Percentiles rank a stretch among this genome's conserved stretches.
phyloP scores from a whole-genome alignment of 495 filamentous ascomycete species.

The Penicillium paradoxum region DNA sequence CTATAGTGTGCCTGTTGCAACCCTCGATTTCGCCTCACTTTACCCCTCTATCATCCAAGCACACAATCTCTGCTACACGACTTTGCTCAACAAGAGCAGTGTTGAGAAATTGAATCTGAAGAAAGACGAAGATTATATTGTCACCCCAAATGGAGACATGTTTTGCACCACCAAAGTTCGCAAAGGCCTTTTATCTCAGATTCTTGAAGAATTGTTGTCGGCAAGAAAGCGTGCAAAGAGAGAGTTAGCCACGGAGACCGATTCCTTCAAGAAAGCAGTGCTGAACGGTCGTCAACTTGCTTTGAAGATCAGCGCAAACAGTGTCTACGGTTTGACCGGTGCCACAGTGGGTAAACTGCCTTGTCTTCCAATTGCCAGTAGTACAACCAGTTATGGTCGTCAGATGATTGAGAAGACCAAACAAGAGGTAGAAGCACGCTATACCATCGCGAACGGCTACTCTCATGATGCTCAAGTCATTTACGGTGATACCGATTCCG shows the following conservation, averaged over 20 bases:
- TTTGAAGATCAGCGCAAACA: constrained; percentile 95
- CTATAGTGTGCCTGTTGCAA: constrained; percentile 91
- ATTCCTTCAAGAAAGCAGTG: constrained; percentile 96
- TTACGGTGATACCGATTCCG: constrained; percentile 98
- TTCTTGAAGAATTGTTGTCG: constrained; percentile 84
- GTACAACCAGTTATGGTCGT: constrained; percentile 90
- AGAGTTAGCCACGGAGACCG: constrained; percentile 85
- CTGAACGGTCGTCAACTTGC: constrained; percentile 96
- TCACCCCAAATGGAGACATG: constrained; percentile 90
- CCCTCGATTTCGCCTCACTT: constrained; percentile 96
- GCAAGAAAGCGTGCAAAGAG: constrained; percentile 92
- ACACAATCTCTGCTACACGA: constrained; percentile 98
- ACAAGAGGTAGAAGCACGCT: constrained; percentile 80
- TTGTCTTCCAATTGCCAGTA: constrained; percentile 91
- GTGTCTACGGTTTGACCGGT: constrained; percentile 95
- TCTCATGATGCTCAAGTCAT: constrained; percentile 91
- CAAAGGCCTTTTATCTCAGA: constrained; percentile 89
- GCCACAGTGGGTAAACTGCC: constrained; percentile 94
- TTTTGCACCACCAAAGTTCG: constrained; percentile 84
- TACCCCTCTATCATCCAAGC: constrained; percentile 99
- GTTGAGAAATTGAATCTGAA: constrained; percentile 67
- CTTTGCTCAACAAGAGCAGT: constrained; percentile 73
- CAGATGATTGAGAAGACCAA: constrained; percentile 99
- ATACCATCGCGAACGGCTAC: constrained; percentile 92
- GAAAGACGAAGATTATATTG: constrained; percentile 91